These are phyloP conservation scores for Sclerotinia subarctica DNA, from an alignment of 2,329 filamentous ascomycete genomes.

Conservation along the genomic window DNA sequence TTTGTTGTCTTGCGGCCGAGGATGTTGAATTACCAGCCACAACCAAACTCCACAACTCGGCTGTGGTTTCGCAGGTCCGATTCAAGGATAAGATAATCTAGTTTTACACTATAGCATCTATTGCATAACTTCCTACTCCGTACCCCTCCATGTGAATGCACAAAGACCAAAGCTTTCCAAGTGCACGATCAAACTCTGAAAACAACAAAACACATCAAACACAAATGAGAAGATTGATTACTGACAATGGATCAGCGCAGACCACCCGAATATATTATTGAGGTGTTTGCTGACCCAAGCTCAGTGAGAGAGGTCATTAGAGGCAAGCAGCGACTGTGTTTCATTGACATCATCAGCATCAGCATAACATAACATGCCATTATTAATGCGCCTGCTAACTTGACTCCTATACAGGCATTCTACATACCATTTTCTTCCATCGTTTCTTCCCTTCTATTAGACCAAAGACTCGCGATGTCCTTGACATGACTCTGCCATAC, in stretches of 20 bases:
- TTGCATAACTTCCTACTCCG: constrained; percentile 16
- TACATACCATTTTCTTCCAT: constrained; percentile 98
- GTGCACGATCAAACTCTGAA: constrained; percentile 7
- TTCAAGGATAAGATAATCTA: constrained; percentile 14
- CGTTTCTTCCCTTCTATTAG: constrained; percentile 87
- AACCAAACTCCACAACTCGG: constrained; percentile 15
- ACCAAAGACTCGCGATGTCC: constrained; percentile 80
- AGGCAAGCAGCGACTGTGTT: constrained; percentile 51
- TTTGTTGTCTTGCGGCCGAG: constrained; percentile 18
- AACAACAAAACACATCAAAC: constrained; percentile 11
- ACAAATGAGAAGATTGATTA: constrained; percentile 17
- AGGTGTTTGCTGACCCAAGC: constrained; percentile 86
- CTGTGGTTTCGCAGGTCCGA: constrained; percentile 1
- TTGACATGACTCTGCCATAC: constrained; percentile 85
- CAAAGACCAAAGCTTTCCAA: constrained; percentile 20
- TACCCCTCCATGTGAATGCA: constrained; percentile 21
- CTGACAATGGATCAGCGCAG: constrained; percentile 57
- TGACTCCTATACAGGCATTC: constrained; percentile 60
- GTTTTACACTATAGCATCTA: constrained; percentile 1
- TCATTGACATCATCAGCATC: constrained; percentile 3
- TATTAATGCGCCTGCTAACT: constrained; percentile 4
- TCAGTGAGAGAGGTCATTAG: constrained; percentile 91
- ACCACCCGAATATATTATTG: constrained; percentile 86
- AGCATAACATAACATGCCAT: background rate
- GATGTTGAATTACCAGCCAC: constrained; percentile 15